Evolutionary conservation across 805 yeast genomes (phyloP).

Genomic region (Kodamaea kaohsiungensis): DNA sequence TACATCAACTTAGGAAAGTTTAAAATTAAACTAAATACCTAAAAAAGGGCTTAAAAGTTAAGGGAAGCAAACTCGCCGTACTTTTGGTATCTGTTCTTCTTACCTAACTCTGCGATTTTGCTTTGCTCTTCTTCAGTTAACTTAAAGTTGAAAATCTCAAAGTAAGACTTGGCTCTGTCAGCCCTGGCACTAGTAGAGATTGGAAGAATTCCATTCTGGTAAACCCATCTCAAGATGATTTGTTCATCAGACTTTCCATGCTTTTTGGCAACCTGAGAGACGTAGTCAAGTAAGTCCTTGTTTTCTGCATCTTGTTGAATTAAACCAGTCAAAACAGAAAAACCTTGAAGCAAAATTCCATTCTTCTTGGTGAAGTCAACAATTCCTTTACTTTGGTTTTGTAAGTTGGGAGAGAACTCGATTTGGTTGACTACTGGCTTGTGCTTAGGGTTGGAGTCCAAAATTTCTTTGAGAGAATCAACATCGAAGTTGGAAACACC

Average conservation of each 20-base stretch:
- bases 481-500: conserved; percentile 63
- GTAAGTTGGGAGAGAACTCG: conserved; percentile 33
- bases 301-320: background rate
- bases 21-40: background rate
- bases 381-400: conserved; percentile 31
- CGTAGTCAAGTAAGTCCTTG: conserved; percentile 17
- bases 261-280: conserved; percentile 30
- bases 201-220: conserved; percentile 44
- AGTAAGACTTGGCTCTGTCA: conserved; percentile 36
- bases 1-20: background rate
- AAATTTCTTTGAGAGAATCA: conserved; percentile 44
- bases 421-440: conserved; percentile 32
- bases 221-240: conserved; percentile 47
- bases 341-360: conserved; percentile 27
- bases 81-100: background rate
- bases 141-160: conserved; percentile 27
- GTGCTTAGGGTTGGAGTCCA: conserved; percentile 29
- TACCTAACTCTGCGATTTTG: conserved; percentile 15
- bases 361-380: conserved; percentile 16
- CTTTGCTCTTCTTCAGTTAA: conserved; percentile 14
- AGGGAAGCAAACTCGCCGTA: background rate
- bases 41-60: too few species aligned
- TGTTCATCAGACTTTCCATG: conserved; percentile 33
- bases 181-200: conserved; percentile 25
- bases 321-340: conserved; percentile 30